Base-by-base conservation (phyloP, 2,329 filamentous ascomycete genomes). In the Cladosporium sp. region DNA sequence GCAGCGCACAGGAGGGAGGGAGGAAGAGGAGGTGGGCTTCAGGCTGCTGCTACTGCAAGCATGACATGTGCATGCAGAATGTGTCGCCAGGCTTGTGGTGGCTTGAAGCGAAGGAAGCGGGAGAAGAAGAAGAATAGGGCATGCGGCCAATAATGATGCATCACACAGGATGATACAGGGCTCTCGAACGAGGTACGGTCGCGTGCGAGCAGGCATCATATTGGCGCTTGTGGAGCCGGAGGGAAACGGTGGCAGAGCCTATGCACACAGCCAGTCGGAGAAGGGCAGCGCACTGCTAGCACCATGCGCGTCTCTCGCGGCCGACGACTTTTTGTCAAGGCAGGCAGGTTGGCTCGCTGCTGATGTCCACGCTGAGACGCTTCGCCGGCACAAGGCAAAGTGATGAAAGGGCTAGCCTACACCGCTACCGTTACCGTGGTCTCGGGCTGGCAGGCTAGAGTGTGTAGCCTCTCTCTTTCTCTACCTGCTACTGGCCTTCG, bases 31-130 rank as follows among this genome's bases (percentile, higher is more conserved):
- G 35, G 33, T n/a, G 10, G 37, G 37, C n/a, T n/a, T n/a, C n/a
- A n/a, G n/a, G 23, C 23, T 26, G 23, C 23, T 26, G 23, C 23
- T 31, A n/a, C 50, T 53, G 50, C 50, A 33, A 33, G n/a, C 53
- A 57, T 57, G 58, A 61, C 58, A 61, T 61, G 44, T 61, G 58
- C 28, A 26, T 61, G 58, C 58, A 61, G 58, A 60, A 40, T 14
- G 14, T n/a, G 16, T 40, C 37, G 37, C 37, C 16, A 18, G 37
- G 37, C 37, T 40, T 44, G 40, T 5, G 16, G 53, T 35, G 28
- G 23, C 56, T 23, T 40, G 56, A 44, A 23, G 58, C 58, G 58
- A 61, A 61, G 58, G 58, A 61, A 44, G 44, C 58, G 58, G 52
- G 26, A 12, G 37, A 31, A 29, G 52, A 31, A 29, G 52, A 33